phyloP scores from a whole-genome alignment of 1,139 yeast species.

The Hyphopichia burtonii region DNA sequence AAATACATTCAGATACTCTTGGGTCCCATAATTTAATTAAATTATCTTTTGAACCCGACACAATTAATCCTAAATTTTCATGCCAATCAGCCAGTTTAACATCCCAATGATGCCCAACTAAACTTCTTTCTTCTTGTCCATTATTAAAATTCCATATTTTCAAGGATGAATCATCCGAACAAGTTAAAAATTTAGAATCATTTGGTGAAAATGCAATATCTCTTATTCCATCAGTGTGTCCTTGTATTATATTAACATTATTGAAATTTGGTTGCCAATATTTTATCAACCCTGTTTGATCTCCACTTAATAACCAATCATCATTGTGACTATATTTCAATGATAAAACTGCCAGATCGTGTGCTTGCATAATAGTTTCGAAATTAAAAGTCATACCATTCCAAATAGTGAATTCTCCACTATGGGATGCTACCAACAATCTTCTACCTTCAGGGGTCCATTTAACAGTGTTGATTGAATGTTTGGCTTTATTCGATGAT shows the following conservation, averaged over 20 bases:
- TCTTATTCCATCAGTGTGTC: constrained; percentile 78
- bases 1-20: constrained; percentile 64
- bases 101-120: constrained; percentile 98
- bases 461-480: constrained; percentile 83
- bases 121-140: constrained; percentile 76
- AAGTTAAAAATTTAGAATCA: constrained; percentile 86
- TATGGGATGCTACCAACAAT: constrained; percentile 82
- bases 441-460: constrained; percentile 98
- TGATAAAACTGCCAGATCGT: constrained; percentile 83
- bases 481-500: constrained; percentile 87
- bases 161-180: constrained; percentile 85
- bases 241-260: constrained; percentile 82
- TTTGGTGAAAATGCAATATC: constrained; percentile 89
- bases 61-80: constrained; percentile 77
- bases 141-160: constrained; percentile 95
- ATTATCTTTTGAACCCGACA: constrained; percentile 91
- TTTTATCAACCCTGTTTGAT: constrained; percentile 86
- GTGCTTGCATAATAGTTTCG: constrained; percentile 98
- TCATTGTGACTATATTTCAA: constrained; percentile 84
- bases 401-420: constrained; percentile 97
- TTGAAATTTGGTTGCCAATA: constrained; percentile 98
- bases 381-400: constrained; percentile 93
- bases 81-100: constrained; percentile 98
- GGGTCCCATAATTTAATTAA: constrained; percentile 96
- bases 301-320: constrained; percentile 93